A percentile compares a stretch with the other conserved stretches of the same genome.
phyloP scores from a whole-genome alignment of 2,329 filamentous ascomycete genomes.

The Drechmeria coniospora region DNA sequence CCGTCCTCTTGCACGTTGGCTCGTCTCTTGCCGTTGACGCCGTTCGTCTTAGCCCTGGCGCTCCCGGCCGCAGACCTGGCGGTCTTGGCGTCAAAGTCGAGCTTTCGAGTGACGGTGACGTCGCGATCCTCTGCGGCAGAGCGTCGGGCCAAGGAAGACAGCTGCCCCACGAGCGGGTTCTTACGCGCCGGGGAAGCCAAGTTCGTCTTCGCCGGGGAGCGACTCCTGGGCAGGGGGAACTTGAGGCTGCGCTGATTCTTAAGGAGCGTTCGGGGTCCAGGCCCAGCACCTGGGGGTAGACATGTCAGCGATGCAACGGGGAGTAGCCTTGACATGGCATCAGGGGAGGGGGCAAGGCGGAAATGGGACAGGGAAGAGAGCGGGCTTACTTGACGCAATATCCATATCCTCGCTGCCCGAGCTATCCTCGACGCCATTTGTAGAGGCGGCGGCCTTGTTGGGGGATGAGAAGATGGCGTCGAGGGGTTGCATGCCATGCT shows the following conservation, averaged over 20 bases:
- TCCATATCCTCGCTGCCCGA: constrained; percentile 35
- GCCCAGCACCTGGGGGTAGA: constrained; percentile 27
- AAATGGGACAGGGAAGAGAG: too few relatives aligned
- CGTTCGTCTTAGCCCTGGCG: constrained; percentile 10
- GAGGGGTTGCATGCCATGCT: constrained; percentile 80
- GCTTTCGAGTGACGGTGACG: constrained; percentile 32
- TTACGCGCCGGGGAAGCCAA: constrained; percentile 45
- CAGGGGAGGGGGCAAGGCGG: neutral
- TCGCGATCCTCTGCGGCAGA: constrained; percentile 17
- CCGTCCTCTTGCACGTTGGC: constrained; percentile 15
- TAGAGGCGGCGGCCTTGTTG: constrained; percentile 29
- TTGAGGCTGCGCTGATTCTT: constrained; percentile 34
- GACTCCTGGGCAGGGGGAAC: constrained; percentile 29
- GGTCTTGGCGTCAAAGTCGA: constrained; percentile 31
- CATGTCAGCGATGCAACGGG: neutral
- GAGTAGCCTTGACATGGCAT: neutral
- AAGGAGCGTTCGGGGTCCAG: constrained; percentile 37
- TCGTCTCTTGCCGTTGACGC: constrained; percentile 12
- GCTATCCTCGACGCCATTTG: constrained; percentile 11
- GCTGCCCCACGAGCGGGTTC: constrained; percentile 40
- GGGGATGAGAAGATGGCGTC: constrained; percentile 84
- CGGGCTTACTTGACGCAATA: constrained; percentile 30
- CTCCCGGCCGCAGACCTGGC: constrained; percentile 2
- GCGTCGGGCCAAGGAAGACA: constrained; percentile 33
- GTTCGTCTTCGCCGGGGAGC: constrained; percentile 49